Evolutionary conservation across 1,284 basidiomycete species (phyloP), one percentile per base, ranked within the genome.

Genomic region (Stereum hirsutum): DNA sequence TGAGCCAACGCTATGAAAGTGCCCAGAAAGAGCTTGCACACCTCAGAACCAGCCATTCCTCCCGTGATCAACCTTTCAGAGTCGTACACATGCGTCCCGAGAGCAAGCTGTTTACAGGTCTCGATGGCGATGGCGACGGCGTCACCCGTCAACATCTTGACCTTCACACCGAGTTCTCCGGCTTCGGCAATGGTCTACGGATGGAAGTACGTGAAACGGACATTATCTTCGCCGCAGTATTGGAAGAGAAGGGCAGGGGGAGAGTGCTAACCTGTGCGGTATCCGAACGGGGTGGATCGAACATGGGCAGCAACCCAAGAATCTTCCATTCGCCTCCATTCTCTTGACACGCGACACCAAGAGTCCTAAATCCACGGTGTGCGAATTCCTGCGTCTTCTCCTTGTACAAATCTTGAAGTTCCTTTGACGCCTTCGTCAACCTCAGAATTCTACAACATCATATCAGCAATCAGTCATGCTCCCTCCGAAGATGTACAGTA

Each of bases 71-170:
- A 61, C 38, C 69, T 63, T 51, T 73, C 67, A 39, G 69, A 71
- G 56, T 75, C 72, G 59, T 73, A 75, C 25, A 75, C 70, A 54
- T 74, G 72, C 49, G 71, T 74, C 17, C 57, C 57, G 14, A 58
- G 48, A 1, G 52, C 30, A 14, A 58, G 53, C 43, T 51, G 49
- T 49, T 69, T 69, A 57, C 70, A 72, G 26, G 70, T 73, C 55
- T 75, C 72, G 54, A 70, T 73, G 33, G 70, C 73, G 46, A 75
- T 75, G 33, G 72, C 71, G 15, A 74, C 71, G 47, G 72, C 73
- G 55, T 75, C 73, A 51, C 73, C 73, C 33, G 73, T 75, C 43
- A 75, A 63, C 73, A 75, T 75, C 65, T 76, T 75, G 48, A 76
- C 66, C 39, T 61, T 55, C 45, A 75, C 66, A 49, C 74, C 73